Conservation (phyloP, 345 rosid genomes). For the Zanthoxylum bungeanum region DNA sequence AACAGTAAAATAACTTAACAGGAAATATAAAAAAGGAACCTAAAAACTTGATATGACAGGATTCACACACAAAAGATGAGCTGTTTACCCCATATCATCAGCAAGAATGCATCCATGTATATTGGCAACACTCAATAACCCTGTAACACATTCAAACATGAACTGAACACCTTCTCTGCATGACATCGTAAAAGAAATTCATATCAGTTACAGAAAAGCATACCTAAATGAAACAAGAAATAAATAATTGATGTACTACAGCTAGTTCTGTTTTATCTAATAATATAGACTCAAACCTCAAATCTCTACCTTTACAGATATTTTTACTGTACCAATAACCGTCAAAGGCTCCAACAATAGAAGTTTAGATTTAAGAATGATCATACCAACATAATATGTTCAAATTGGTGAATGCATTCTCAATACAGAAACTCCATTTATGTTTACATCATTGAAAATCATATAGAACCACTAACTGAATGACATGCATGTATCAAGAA, state of each 20-base stretch:
- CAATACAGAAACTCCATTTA: background rate
- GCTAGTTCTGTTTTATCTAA: background rate
- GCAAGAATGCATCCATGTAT: slow-evolving; percentile 96
- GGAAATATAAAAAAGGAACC: background rate
- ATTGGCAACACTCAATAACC: slow-evolving; percentile 46
- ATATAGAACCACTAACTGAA: background rate
- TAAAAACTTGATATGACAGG: background rate
- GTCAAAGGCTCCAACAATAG: background rate
- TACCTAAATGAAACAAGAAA: background rate
- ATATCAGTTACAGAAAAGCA: slow-evolving; percentile 15
- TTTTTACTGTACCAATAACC: slow-evolving; percentile 1
- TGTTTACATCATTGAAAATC: background rate
- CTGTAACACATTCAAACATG: slow-evolving; percentile 95
- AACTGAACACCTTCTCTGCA: slow-evolving; percentile 99
- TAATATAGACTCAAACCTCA: background rate
- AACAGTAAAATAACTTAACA: background rate
- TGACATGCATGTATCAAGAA: background rate
- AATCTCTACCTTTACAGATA: background rate
- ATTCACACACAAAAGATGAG: slow-evolving; percentile 17
- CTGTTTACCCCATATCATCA: slow-evolving; percentile 95
- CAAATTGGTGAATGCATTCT: background rate
- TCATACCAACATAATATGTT: background rate
- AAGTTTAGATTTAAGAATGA: background rate
- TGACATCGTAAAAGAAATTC: slow-evolving; percentile 8
- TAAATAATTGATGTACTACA: background rate